A percentile compares a stretch with the other conserved stretches of the same genome.
These are phyloP conservation scores for Kazachstania sp. DNA, from an alignment of 1,139 yeast species.

Conservation along the genomic window DNA sequence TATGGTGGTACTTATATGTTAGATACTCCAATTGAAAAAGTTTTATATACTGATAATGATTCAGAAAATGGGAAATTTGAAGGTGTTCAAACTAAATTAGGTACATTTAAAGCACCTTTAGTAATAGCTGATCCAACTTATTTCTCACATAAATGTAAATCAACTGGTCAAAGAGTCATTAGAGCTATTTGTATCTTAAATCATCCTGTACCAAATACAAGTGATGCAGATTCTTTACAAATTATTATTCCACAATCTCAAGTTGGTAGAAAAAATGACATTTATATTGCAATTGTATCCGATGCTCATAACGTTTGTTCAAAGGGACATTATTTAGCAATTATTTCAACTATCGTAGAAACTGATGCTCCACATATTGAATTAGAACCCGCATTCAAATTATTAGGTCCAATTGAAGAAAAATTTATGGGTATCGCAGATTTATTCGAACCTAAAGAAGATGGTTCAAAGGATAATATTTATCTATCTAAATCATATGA, in stretches of 20 bases:
- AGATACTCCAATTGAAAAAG: slow-evolving; percentile 90
- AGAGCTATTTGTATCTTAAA: slow-evolving; percentile 92
- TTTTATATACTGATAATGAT: slow-evolving; percentile 61
- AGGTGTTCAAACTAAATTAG: slow-evolving; percentile 88
- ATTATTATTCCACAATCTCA: slow-evolving; percentile 95
- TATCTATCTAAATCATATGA: slow-evolving; percentile 86
- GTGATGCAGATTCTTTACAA: slow-evolving; percentile 82
- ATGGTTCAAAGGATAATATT: slow-evolving; percentile 72
- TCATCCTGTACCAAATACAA: slow-evolving; percentile 80
- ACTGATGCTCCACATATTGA: slow-evolving; percentile 90
- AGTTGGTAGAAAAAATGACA: slow-evolving; percentile 86
- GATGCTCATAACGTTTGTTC: slow-evolving; percentile 88
- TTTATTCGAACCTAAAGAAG: slow-evolving; percentile 75
- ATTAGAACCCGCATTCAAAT: slow-evolving; percentile 87
- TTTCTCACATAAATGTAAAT: slow-evolving; percentile 82
- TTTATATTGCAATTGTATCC: slow-evolving; percentile 85
- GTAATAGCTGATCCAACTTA: slow-evolving; percentile 98
- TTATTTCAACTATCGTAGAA: slow-evolving; percentile 89
- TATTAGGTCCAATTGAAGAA: slow-evolving; percentile 68
- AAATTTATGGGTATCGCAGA: slow-evolving; percentile 96
- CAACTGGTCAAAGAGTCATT: slow-evolving; percentile 80
- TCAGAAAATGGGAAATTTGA: slow-evolving; percentile 41
- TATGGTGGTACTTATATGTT: slow-evolving; percentile 99
- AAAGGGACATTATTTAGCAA: slow-evolving; percentile 84
- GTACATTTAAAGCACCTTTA: slow-evolving; percentile 82